These are phyloP conservation scores for Paraglomus brasilianum DNA, from an alignment of 192 early-diverging fungal genomes.

Conservation along the genomic window DNA sequence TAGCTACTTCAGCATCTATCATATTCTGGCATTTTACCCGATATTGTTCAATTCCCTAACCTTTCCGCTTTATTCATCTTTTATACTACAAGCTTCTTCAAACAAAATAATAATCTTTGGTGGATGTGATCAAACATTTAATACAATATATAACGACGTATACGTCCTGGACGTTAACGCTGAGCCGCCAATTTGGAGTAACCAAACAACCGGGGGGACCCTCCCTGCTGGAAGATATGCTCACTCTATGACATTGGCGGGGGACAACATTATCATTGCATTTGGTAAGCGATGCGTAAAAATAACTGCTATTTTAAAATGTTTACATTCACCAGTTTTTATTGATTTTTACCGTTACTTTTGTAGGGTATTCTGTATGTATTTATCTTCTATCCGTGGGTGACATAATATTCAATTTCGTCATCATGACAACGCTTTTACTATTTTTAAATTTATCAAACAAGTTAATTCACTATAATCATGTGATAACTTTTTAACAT, in stretches of 20 bases:
- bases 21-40: neutral
- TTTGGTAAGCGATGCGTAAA: constrained; percentile 2
- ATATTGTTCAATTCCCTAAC: no score
- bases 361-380: constrained; percentile 7
- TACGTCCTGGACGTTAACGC: constrained; percentile 4
- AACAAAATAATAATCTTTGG: constrained; percentile 22
- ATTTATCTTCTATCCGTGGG: neutral
- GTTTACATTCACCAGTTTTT: neutral
- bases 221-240: constrained; percentile 1
- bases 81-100: neutral
- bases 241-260: constrained; percentile 18
- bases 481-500: neutral
- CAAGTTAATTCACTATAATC: neutral
- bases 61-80: neutral
- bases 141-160: neutral
- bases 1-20: neutral
- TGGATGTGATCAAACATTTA: neutral
- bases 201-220: neutral
- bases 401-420: neutral
- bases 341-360: neutral
- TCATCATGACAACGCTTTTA: neutral
- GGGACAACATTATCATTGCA: constrained; percentile 16
- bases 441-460: neutral
- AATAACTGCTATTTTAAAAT: neutral
- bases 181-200: neutral